Evolutionary conservation across 139 green algal species (phyloP).

Genomic region (Volvox africanus): DNA sequence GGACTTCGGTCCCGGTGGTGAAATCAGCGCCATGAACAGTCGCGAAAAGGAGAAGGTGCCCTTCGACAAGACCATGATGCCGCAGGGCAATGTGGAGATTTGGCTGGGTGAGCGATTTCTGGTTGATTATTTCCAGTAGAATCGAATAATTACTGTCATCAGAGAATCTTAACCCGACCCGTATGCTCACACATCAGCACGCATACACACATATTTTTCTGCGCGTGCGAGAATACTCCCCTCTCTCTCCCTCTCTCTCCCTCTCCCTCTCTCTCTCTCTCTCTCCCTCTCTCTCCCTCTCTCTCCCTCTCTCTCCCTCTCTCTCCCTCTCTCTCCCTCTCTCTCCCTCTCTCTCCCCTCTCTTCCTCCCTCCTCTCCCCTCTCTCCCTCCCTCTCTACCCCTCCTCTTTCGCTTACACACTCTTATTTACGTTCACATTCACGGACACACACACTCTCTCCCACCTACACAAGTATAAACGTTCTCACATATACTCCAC

Average conservation of each 20-base stretch:
- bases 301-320: neutral
- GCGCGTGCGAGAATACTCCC: too few species aligned
- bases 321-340: neutral
- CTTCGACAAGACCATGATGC: conserved; percentile 77
- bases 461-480: neutral
- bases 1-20: conserved; percentile 75
- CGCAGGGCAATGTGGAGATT: conserved; percentile 81
- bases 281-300: neutral
- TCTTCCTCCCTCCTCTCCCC: neutral
- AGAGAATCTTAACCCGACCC: too few species aligned
- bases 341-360: neutral
- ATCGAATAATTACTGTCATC: too few species aligned
- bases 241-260: too few species aligned
- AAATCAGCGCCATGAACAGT: conserved; percentile 84
- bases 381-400: neutral
- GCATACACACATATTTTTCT: too few species aligned
- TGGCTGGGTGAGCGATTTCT: conserved; percentile 81
- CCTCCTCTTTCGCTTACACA: too few species aligned
- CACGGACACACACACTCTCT: too few species aligned
- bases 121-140: too few species aligned
- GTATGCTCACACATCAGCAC: too few species aligned
- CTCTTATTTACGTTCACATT: too few species aligned
- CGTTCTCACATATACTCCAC: neutral
- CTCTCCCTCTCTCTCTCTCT: too few species aligned
- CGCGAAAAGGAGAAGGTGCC: conserved; percentile 77